These are phyloP conservation scores for Diutina pseudorugosa DNA, from an alignment of 1,139 yeast species.

Conservation along the genomic window DNA sequence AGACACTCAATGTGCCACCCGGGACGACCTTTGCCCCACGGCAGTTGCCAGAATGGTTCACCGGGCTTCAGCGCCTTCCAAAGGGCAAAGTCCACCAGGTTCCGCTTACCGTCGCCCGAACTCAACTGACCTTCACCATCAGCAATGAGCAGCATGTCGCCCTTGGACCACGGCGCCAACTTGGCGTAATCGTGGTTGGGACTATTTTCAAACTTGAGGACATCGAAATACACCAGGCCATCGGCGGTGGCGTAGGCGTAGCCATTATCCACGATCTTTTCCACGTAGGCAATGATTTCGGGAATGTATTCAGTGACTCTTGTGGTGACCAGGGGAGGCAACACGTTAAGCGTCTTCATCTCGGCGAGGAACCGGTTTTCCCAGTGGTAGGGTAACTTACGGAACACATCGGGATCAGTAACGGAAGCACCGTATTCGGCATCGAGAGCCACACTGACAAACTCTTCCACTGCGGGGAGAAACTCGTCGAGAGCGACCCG, in stretches of 20 bases:
- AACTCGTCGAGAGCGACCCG: constrained; percentile 15
- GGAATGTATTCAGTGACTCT: constrained; percentile 97
- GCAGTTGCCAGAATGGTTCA: constrained; percentile 91
- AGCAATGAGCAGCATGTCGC: constrained; percentile 69
- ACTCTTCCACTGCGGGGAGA: constrained; percentile 47
- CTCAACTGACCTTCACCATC: constrained; percentile 94
- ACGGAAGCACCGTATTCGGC: constrained; percentile 59
- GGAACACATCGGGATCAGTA: constrained; percentile 75
- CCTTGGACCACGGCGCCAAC: constrained; percentile 96
- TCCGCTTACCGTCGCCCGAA: constrained; percentile 42
- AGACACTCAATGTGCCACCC: constrained; percentile 99
- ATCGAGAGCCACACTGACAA: constrained; percentile 66
- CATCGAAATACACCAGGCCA: constrained; percentile 95
- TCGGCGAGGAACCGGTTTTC: constrained; percentile 75
- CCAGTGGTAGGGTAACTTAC: constrained; percentile 80
- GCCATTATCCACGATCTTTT: constrained; percentile 62
- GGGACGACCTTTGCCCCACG: constrained; percentile 97
- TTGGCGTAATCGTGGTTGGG: constrained; percentile 81
- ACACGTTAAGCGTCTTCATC: constrained; percentile 74
- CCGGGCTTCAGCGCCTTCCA: constrained; percentile 98
- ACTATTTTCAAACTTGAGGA: constrained; percentile 61
- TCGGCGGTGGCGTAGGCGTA: constrained; percentile 73
- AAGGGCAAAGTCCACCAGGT: constrained; percentile 80
- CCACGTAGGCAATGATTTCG: constrained; percentile 72
- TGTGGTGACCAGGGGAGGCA: constrained; percentile 77